phyloP scores from a whole-genome alignment of 169 alveolate species.

The Plasmodium cynomolgi region DNA sequence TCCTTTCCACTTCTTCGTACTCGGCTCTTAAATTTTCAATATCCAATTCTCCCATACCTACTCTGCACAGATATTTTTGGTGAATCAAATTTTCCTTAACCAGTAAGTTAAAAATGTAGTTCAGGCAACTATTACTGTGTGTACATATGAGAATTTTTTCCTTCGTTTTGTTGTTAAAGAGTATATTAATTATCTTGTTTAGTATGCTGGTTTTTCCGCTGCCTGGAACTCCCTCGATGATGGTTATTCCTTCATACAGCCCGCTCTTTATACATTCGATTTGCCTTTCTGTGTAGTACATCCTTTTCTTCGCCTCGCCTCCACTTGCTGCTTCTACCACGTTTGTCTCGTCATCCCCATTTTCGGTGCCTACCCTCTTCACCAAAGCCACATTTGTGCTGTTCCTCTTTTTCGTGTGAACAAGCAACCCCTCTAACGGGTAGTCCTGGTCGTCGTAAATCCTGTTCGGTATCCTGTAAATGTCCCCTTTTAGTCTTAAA shows the following conservation, averaged over 20 bases:
- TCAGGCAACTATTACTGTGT: slow-evolving; percentile 92
- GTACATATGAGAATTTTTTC: slow-evolving; percentile 91
- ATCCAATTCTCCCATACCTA: slow-evolving; percentile 93
- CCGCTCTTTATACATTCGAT: slow-evolving; percentile 92
- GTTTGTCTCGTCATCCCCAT: not conserved
- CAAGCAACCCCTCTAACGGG: slow-evolving; percentile 67
- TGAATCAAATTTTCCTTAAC: slow-evolving; percentile 89
- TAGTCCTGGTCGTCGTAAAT: slow-evolving; percentile 61
- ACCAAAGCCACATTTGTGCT: slow-evolving; percentile 45
- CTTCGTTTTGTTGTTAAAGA: slow-evolving; percentile 89
- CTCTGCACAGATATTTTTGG: slow-evolving; percentile 92
- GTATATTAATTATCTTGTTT: slow-evolving; percentile 91
- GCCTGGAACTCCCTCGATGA: slow-evolving; percentile 97
- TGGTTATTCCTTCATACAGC: slow-evolving; percentile 90
- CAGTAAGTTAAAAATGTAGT: slow-evolving; percentile 93
- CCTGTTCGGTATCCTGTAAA: slow-evolving; percentile 68
- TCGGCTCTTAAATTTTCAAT: slow-evolving; percentile 76
- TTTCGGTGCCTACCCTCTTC: slow-evolving; percentile 43
- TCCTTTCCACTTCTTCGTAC: slow-evolving; percentile 59
- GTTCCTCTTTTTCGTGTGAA: slow-evolving; percentile 59
- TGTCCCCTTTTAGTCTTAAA: slow-evolving; percentile 41
- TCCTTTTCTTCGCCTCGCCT: slow-evolving; percentile 56
- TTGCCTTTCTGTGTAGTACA: slow-evolving; percentile 87
- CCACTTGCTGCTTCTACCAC: not conserved
- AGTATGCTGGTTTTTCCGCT: slow-evolving; percentile 93